Evolutionary conservation across 129 eudicot genomes (phyloP).

Genomic region (Rutidosis leptorrhynchoides): DNA sequence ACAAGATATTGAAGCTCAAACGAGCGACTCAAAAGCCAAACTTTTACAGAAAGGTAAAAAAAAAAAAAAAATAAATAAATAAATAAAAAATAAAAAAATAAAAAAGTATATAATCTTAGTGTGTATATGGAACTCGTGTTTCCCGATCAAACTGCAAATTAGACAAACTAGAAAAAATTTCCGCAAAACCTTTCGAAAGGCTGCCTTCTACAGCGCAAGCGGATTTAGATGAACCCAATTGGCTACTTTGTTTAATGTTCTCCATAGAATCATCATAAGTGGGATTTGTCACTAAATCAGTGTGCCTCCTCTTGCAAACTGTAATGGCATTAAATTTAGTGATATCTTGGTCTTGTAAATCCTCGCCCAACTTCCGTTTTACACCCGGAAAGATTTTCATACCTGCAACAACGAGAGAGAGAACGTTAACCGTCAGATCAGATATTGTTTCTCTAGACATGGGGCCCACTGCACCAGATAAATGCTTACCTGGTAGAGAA

Average conservation of each 20-base stretch:
- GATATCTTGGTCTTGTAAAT: constrained; percentile 31
- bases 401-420: constrained; percentile 38
- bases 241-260: constrained; percentile 26
- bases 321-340: constrained; percentile 10
- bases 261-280: constrained; percentile 37
- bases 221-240: constrained; percentile 21
- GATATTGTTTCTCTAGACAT: too few species aligned
- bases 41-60: background rate
- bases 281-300: constrained; percentile 7
- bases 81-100: background rate
- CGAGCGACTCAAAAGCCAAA: background rate
- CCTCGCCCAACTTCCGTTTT: constrained; percentile 61
- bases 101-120: constrained; percentile 6
- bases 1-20: background rate
- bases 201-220: constrained; percentile 83
- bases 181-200: constrained; percentile 84
- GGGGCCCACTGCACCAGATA: too few species aligned
- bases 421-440: too few species aligned
- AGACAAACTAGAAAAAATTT: constrained; percentile 55
- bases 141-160: constrained; percentile 53
- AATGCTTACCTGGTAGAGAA: too few species aligned
- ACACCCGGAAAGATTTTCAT: constrained; percentile 63
- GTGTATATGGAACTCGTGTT: constrained; percentile 47
- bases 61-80: background rate
- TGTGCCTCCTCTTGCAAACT: constrained; percentile 41